phyloP scores from a whole-genome alignment of 768 basidiomycete species.

The Leccinellum luteum region DNA sequence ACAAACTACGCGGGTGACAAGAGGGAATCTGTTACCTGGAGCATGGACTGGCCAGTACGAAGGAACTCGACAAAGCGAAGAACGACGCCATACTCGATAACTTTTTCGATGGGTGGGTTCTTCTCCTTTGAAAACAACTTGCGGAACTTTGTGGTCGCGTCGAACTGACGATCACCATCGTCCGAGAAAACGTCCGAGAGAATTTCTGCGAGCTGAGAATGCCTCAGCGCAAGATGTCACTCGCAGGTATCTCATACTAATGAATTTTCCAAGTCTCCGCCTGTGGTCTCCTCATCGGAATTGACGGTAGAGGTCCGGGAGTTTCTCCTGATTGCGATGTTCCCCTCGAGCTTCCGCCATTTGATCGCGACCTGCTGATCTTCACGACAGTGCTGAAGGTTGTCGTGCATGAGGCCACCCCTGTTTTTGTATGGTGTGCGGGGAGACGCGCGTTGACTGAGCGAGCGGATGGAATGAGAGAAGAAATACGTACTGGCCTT shows the following conservation, averaged over 20 bases:
- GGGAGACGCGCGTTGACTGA: conserved; percentile 38
- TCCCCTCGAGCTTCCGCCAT: conserved; percentile 96
- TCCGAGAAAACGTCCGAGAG: conserved; percentile 90
- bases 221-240: conserved; percentile 8
- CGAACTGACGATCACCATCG: conserved; percentile 87
- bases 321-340: conserved; percentile 96
- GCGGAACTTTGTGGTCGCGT: conserved; percentile 97
- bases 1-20: conserved; percentile 5
- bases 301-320: conserved; percentile 72
- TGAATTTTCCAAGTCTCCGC: conserved; percentile 71
- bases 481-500: conserved; percentile 52
- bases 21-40: conserved; percentile 54
- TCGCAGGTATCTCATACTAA: conserved; percentile 46
- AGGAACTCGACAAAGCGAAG: conserved; percentile 97
- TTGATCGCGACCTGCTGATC: conserved; percentile 99
- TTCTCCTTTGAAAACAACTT: conserved; percentile 99
- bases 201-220: conserved; percentile 70
- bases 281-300: conserved; percentile 86
- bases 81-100: conserved; percentile 96
- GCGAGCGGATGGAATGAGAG: conserved; percentile 3
- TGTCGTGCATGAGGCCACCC: conserved; percentile 84
- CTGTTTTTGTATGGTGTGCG: conserved; percentile 85
- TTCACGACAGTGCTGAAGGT: conserved; percentile 93
- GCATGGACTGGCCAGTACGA: conserved; percentile 73
- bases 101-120: conserved; percentile 98